phyloP scores from a whole-genome alignment of 176 grass and related monocot species.

The Eremochloa ophiuroides region DNA sequence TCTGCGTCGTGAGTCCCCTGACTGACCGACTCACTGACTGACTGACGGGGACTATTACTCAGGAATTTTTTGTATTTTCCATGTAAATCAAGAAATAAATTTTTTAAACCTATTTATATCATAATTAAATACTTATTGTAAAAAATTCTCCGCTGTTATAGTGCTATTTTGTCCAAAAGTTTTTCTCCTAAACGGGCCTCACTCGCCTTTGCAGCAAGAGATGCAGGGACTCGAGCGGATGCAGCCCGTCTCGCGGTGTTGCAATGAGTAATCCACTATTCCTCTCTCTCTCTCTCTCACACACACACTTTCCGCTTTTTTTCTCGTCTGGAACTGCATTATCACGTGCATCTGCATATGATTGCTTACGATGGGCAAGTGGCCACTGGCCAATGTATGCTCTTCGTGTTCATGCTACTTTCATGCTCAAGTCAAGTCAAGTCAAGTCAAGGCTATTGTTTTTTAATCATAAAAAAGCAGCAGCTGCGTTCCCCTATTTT shows the following conservation, averaged over 20 bases:
- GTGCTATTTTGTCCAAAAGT: too few species aligned
- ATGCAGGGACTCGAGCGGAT: constrained; percentile 70
- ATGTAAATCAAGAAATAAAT: too few species aligned
- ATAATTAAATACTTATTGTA: too few species aligned
- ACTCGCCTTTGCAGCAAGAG: constrained; percentile 62
- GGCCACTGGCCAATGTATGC: neutral
- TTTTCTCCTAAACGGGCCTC: too few species aligned
- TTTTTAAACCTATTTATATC: too few species aligned
- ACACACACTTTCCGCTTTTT: neutral
- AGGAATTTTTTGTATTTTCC: too few species aligned
- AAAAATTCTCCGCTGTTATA: too few species aligned
- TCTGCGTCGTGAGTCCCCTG: neutral
- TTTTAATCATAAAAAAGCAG: neutral
- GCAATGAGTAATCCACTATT: constrained; percentile 76
- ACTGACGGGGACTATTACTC: constrained; percentile 15
- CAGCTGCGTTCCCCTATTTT: too few species aligned
- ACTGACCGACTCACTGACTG: neutral
- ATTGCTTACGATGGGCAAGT: constrained; percentile 10
- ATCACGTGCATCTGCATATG: neutral
- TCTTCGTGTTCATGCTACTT: neutral
- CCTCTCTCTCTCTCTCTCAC: neutral
- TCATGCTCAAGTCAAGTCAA: neutral
- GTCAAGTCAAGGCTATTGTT: neutral
- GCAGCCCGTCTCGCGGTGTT: constrained; percentile 82
- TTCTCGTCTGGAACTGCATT: neutral